A percentile compares a stretch with the other conserved stretches of the same genome.
Evolutionary conservation across 768 basidiomycete species (phyloP).

Genomic region (Stropharia rugosoannulata): DNA sequence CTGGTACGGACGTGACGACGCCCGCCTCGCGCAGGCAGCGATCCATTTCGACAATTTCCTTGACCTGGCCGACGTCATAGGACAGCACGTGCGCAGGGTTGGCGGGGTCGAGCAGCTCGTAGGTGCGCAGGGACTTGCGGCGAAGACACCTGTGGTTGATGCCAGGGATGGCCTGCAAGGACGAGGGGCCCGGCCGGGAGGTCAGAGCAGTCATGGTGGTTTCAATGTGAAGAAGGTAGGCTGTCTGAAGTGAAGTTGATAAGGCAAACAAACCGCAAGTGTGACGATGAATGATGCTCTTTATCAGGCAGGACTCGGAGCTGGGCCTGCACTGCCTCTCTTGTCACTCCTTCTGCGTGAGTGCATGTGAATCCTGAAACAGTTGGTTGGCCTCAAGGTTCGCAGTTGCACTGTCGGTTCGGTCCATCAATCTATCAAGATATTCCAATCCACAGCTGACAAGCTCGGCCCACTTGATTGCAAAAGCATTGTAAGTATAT

Average conservation of each 20-base stretch:
- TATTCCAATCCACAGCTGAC: not conserved
- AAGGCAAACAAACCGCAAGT: not conserved
- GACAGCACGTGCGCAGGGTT: slow-evolving; percentile 9
- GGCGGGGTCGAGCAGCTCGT: slow-evolving; percentile 18
- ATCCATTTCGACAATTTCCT: slow-evolving; percentile 19
- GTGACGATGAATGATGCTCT: not conserved
- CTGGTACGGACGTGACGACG: slow-evolving; percentile 12
- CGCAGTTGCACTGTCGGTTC: not conserved
- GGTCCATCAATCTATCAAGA: not conserved
- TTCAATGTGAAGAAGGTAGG: not conserved
- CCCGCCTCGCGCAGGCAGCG: slow-evolving; percentile 11
- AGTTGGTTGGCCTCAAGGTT: not conserved
- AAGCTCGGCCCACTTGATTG: not conserved
- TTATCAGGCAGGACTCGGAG: not conserved
- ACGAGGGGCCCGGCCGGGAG: not conserved
- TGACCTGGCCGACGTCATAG: slow-evolving; percentile 20
- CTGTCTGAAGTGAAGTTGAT: not conserved
- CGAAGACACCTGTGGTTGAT: slow-evolving; percentile 13
- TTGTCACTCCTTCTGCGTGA: not conserved
- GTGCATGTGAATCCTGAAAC: not conserved
- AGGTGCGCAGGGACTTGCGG: slow-evolving; percentile 14
- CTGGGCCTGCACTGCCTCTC: not conserved
- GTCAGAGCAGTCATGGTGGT: slow-evolving; percentile 15
- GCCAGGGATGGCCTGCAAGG: not conserved
- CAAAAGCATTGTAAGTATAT: not conserved